Base-by-base conservation (phyloP, 2,329 filamentous ascomycete genomes). In the Fusarium bulbicola region DNA sequence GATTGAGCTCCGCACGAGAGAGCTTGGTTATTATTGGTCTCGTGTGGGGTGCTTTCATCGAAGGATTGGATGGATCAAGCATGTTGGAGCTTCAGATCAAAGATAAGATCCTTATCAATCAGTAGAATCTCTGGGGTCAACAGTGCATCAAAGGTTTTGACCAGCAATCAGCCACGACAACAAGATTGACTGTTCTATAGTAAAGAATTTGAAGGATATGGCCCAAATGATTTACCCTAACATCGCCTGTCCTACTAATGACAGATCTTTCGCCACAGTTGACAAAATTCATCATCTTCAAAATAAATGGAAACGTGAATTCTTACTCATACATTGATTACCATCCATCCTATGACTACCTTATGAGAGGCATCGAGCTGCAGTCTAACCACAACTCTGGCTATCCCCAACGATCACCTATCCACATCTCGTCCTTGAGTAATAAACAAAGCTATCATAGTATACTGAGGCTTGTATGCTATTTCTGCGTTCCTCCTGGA, bases 281-380 rank as follows among this genome's bases (percentile, higher is more conserved):
- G 21, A 58, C 53, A 24, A 28, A 30, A 18, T 30, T 20, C 9
- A 34, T 39, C 20, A 24, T 26, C 28, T 32, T 24, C 3, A 21
- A 46, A 18, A 39, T 65, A 56, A 47, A 70, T 69, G 54, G 56
- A 71, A 74, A 76, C 59, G 58, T 74, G 59, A 36, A 59, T 76
- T 72, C 63, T 72, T 75, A 76, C 73, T 77, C 68, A 64, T 77
- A 77, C 75, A 77, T 54, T 75, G 69, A 77, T 76, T 77, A 77
- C 73, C 66, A 72, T 74, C 65, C 62, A 74, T 65, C 65, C 75
- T 58, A 63, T 72, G 60, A 70, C 70, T 56, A 68, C 63, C 32
- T 34, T 34, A 7, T 34, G 68, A 67, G 52, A 66, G 59, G 54
- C 57, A 60, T 64, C 54, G 43, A 73, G 39, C 47, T 57, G 50